A percentile compares a stretch with the other conserved stretches of the same genome.
Conservation (phyloP, 2,329 filamentous ascomycete species). For the Rhynchosporium secalis region DNA sequence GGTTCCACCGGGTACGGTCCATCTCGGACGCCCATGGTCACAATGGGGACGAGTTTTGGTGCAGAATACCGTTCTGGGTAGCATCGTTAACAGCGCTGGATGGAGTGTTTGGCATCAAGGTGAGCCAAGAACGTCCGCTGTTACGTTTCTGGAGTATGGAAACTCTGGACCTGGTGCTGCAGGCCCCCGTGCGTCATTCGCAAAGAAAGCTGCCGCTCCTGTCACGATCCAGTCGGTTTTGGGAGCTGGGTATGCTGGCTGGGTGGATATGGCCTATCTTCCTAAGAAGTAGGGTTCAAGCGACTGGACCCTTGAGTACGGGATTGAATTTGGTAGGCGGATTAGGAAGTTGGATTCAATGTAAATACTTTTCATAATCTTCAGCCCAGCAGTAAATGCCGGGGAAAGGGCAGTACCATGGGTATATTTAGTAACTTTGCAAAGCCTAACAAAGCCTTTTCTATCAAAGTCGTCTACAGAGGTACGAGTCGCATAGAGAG, state of each 20-base stretch:
- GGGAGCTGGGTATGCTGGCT: conserved; percentile 45
- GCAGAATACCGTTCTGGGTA: conserved; percentile 48
- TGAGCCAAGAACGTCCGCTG: conserved; percentile 46
- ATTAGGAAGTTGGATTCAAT: conserved; percentile 14
- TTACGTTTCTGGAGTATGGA: conserved; percentile 53
- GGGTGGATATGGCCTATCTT: conserved; percentile 47
- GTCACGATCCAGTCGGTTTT: conserved; percentile 48
- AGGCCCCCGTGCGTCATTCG: conserved; percentile 51
- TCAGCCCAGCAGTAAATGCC: no score
- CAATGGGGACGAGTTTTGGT: conserved; percentile 53
- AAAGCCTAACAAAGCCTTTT: neutral
- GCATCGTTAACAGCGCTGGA: conserved; percentile 53
- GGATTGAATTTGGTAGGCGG: neutral
- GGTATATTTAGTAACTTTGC: conserved; percentile 13
- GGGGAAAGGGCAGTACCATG: conserved; percentile 4
- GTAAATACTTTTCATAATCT: conserved; percentile 19
- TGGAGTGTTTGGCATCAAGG: conserved; percentile 51
- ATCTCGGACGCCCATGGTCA: conserved; percentile 55
- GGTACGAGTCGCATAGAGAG: no score
- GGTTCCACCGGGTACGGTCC: conserved; percentile 45
- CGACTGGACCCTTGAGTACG: neutral
- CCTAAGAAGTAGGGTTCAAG: conserved; percentile 14
- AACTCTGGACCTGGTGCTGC: conserved; percentile 53
- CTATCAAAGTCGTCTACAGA: no score
- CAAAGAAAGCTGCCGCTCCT: conserved; percentile 43